Evolutionary conservation across 768 basidiomycete genomes (phyloP).

Genomic region (Bullera alba): DNA sequence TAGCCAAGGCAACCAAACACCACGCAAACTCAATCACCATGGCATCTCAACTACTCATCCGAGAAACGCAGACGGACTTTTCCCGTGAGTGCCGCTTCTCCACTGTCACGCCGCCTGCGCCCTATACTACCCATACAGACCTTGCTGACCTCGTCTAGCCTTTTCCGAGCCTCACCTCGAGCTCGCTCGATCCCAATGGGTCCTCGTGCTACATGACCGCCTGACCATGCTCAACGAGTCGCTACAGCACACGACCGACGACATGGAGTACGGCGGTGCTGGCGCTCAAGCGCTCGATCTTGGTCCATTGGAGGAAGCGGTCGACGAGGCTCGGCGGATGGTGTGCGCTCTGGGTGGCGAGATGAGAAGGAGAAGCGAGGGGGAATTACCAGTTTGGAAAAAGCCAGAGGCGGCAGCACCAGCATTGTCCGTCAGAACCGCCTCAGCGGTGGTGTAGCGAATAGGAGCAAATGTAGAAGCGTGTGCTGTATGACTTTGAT

Average conservation of each 20-base stretch:
- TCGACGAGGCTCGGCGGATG: constrained; percentile 32
- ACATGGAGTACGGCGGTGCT: constrained; percentile 24
- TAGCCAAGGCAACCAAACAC: too few species aligned
- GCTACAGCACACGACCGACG: constrained; percentile 6
- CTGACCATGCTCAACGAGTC: constrained; percentile 8
- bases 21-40: too few species aligned
- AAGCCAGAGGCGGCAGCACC: background rate
- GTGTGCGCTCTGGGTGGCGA: constrained; percentile 24
- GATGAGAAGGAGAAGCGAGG: constrained; percentile 28
- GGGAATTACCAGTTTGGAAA: constrained; percentile 18
- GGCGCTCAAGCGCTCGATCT: constrained; percentile 9
- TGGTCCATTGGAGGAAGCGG: constrained; percentile 19
- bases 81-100: constrained; percentile 12
- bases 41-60: constrained; percentile 15
- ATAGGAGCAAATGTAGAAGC: too few species aligned
- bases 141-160: constrained; percentile 9
- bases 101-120: background rate
- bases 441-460: too few species aligned
- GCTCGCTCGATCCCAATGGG: constrained; percentile 24
- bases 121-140: background rate
- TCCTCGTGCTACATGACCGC: constrained; percentile 12
- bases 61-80: constrained; percentile 23
- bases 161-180: constrained; percentile 22
- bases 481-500: too few species aligned
- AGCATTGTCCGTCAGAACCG: too few species aligned